Base-by-base conservation (phyloP, 108 stramenopile species). In the Licmophora abbreviata region DNA sequence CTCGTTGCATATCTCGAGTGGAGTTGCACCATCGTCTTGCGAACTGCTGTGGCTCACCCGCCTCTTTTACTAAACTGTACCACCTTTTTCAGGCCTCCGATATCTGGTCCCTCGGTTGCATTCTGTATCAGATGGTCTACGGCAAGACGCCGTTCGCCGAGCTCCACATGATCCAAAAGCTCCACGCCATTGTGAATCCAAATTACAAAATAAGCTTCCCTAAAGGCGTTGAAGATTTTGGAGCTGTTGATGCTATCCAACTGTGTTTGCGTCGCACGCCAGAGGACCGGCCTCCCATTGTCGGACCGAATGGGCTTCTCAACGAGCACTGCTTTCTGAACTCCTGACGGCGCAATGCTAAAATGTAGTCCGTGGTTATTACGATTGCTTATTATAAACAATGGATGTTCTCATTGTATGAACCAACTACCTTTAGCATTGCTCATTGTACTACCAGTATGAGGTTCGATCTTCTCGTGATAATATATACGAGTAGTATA, bases 111-210 rank as follows among this genome's bases (percentile, higher is more conserved):
- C 70, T 98, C 11, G 98, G 98, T 5, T 97, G 96, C 58, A 97
- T 98, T 31, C 64, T 99, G 8, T 99, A 99, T 58, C 95, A 97
- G 71, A 93, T 99, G 86, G 78, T 96, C 3, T 93, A 92, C 27
- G 93, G 92, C 0, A 66, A 75, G 56, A 88, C 93, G 5, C 96
- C 97, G 24, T 99, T 99, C 63, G 90, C 92, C 2, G 66, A 91
- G 35, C 72, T 88, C 8, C 88, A 92, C 34, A 87, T 95, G 60
- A 90, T 95, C 21, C 94, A 94, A 55, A 99, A 97, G 66, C 59
- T 99, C 0, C 83, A 90, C 24, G 92, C 93, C n/a, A 97, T 99
- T 23, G 79, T 92, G 22, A 90, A 99, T 53, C 76, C 84, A 17
- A 74, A 75, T 23, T 74, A 95, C 54, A 58, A 59, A 33, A 94